Evolutionary conservation across 306 rosid species (phyloP), one percentile per base, ranked within the genome.

Genomic region (Astragalus glycyphyllos): DNA sequence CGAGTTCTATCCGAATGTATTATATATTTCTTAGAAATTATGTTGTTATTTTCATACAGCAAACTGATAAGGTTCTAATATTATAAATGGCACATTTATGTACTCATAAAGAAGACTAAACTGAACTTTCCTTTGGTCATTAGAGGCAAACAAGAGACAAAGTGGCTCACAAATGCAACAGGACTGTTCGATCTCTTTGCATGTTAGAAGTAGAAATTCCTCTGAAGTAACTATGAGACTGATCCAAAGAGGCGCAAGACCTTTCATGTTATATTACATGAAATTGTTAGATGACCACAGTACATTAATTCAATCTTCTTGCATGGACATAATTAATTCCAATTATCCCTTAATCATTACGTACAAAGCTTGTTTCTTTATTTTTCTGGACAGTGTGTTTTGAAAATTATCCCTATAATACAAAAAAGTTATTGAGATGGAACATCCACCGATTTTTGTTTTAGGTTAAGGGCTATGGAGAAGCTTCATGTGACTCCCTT

Each of bases 401-500:
- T 73, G 59, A 32, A 32, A 32, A 10, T 47, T 69, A 34, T 26
- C 35, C 47, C 15, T 56, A 48, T 68, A 29, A 15, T 45, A 44
- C 20, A 76, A 76, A n/a, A n/a, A 48, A 13, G 6, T 65, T 59
- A 53, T 45, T 78, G 35, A 65, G 40, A 70, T 61, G 68, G 75
- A 40, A 45, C 17, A 14, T 60, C 41, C 59, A 16, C 47, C 13
- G 40, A 5, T 79, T 76, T 17, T 68, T 80, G 59, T 62, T 74
- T 44, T 77, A 90, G 98, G 87, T 90, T 49, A 90, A 82, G 88
- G 96, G 96, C 45, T 90, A 94, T 81, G 94, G 92, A 81, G 94
- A 87, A 87, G 87, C 87, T 56, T 90, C 89, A 26, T 88, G 98
- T 75, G 89, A 90, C 46, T 88, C 96, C 72, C 65, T 87, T 56